Evolutionary conservation across 176 grass and related monocot species (phyloP), one percentile per base, ranked within the genome.

Genomic region (Tuctoria greenei): DNA sequence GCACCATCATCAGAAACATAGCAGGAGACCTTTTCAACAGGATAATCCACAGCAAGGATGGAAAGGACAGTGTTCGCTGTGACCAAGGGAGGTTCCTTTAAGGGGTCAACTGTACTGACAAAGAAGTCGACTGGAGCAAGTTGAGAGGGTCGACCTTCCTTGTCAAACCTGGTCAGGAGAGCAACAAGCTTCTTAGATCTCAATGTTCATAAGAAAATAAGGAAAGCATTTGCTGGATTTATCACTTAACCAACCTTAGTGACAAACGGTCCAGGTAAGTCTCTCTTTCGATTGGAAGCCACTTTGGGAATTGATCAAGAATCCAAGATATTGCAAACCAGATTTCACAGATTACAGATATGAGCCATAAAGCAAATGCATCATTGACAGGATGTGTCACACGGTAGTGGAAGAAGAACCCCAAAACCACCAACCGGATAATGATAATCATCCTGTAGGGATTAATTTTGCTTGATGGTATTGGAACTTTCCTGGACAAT

Each of bases 1-100:
- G 88, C 94, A 87, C 91, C 94, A 89, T 97, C 91, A 81, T 97
- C 93, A 89, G 93, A 97, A 42, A 97, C 91, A 85, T 97, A 96
- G 78, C 94, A 97, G 73, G 94, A 97, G 39, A 93, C 66, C 75
- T 93, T 97, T 15, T 93, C 88, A 58, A 97, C 81, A 0, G 91
- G 94, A 79, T 93, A 97, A 78, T 93, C 91, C 39, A 97, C 90
- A 17, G 93, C 75, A 59, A 97, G 89, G 62, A 93, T 97, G 39
- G 90, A 97, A 64, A 97, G 88, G 78, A 97, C 86, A 71, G 93
- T 97, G 82, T 96, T 96, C 67, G 93, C 93, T 66, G 93, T 97
- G 74, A 97, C 90, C 16, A 97, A 80, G 67, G 90, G 90, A 68
- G 93, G 93, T 64, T 97, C 93, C 81, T 97, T 97, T 38, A 75